Conservation (phyloP, 106 monocot species). For the Iris macrosiphon region DNA sequence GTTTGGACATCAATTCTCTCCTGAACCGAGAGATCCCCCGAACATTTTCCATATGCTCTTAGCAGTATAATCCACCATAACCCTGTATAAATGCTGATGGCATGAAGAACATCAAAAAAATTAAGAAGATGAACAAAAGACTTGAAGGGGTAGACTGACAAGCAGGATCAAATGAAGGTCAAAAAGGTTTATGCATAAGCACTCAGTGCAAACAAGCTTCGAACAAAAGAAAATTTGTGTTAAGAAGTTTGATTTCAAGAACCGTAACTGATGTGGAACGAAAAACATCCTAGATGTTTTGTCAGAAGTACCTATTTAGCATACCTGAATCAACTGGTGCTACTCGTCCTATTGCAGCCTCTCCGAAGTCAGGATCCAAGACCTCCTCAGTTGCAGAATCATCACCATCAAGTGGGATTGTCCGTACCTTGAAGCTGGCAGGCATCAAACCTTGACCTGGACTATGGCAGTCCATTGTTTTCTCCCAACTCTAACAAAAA, state of each 20-base stretch:
- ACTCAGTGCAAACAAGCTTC: no score
- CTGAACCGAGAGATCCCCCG: slow-evolving; percentile 92
- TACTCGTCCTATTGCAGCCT: slow-evolving; percentile 92
- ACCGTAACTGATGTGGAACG: no score
- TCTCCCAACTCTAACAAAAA: slow-evolving; percentile 89
- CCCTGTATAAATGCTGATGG: slow-evolving; percentile 28
- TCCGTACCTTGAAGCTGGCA: slow-evolving; percentile 96
- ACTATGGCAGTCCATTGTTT: slow-evolving; percentile 98
- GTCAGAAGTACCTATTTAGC: slow-evolving; percentile 6
- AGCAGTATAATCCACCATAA: slow-evolving; percentile 99
- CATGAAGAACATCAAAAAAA: neutral
- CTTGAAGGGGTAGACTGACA: neutral
- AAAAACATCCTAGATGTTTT: neutral
- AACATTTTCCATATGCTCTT: slow-evolving; percentile 93
- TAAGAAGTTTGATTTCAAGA: no score
- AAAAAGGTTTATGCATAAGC: neutral
- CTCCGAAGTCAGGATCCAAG: slow-evolving; percentile 97
- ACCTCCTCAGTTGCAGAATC: slow-evolving; percentile 90
- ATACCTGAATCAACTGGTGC: slow-evolving; percentile 98
- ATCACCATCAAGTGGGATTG: slow-evolving; percentile 93
- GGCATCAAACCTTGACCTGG: slow-evolving; percentile 99
- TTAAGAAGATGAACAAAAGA: neutral
- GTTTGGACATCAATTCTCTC: slow-evolving; percentile 99
- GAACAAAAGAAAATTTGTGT: no score
- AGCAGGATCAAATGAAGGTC: neutral